Evolutionary conservation across 139 green algal genomes (phyloP), one percentile per base, ranked within the genome.

Genomic region (Chlorella sorokiniana): DNA sequence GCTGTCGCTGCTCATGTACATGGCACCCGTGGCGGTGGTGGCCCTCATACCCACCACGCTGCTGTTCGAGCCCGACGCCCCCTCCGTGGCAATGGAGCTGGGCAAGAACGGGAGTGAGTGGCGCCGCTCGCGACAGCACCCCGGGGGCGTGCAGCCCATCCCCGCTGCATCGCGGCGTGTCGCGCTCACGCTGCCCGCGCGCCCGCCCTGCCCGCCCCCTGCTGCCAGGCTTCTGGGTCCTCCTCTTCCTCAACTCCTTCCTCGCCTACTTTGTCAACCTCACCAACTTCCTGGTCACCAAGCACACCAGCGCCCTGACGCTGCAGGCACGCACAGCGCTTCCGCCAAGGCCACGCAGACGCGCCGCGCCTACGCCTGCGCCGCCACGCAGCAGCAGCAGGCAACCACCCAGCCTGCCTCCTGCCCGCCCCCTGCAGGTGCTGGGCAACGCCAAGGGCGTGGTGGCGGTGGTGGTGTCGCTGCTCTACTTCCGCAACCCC

Each of bases 221-320:
- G 7, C 48, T 44, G 27, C n/a, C 81, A 31, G 78, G 61, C 40
- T 97, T 97, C 72, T 89, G 89, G 69, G 86, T 81, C 54, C 84
- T 98, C 69, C 64, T 98, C 25, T 59, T 86, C 8, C 40, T 91
- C 69, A 99, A 99, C 87, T 93, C 87, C 40, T 84, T 86, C 29
- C 85, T 98, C 10, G 95, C 96, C 1, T 99, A 97, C 88, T 94
- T 96, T 63, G 94, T 98, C 71, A 99, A 99, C 89, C 91, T 99
- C 33, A 96, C 92, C 44, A 99, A 99, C 90, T 98, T 99, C 86
- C 77, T 99, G 81, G 95, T 99, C 35, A 99, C 96, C 22, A 97
- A 97, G 86, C 92, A 96, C 89, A 99, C 96, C 4, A 94, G 86
- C 51, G 90, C 96, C 6, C 89, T 99, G 23, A 99, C 96, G 20